Conservation (phyloP, 2,329 filamentous ascomycete species). For the Stemphylium beticola region DNA sequence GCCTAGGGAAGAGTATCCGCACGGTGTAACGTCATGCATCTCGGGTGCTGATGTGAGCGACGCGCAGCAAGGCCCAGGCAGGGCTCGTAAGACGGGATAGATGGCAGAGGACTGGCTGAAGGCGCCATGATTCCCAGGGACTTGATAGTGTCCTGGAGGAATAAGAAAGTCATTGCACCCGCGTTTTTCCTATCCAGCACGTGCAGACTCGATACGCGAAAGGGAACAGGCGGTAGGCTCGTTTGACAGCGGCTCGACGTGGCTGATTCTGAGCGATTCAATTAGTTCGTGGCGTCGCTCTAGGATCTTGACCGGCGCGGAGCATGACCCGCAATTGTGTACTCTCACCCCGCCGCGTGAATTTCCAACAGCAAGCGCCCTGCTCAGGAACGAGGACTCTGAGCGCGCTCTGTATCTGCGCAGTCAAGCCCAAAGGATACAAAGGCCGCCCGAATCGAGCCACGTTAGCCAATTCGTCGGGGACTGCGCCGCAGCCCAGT, state of each 20-base stretch:
- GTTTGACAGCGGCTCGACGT: constrained; percentile 5
- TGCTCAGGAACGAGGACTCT: neutral
- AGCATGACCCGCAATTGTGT: constrained; percentile 15
- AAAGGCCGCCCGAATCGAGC: neutral
- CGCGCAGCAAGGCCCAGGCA: constrained; percentile 2
- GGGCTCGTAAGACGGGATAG: constrained; percentile 6
- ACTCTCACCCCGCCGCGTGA: constrained; percentile 19
- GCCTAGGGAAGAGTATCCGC: constrained; percentile 1
- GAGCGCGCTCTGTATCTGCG: constrained; percentile 4
- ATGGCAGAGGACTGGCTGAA: no score
- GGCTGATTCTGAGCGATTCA: constrained; percentile 10
- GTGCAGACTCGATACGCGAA: neutral
- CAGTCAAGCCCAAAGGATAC: constrained; percentile 1
- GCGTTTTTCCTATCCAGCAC: neutral
- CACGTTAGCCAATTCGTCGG: constrained; percentile 6
- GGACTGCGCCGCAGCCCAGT: constrained; percentile 20
- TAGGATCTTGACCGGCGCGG: constrained; percentile 15
- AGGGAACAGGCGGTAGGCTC: neutral
- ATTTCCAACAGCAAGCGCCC: constrained; percentile 8
- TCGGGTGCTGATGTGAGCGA: constrained; percentile 17
- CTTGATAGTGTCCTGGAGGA: no score
- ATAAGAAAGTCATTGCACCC: no score
- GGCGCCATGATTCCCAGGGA: no score
- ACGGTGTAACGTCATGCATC: constrained; percentile 11
- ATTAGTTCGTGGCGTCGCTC: neutral